phyloP scores from a whole-genome alignment of 2,329 filamentous ascomycete genomes.

The Davidsoniella eucalypti region DNA sequence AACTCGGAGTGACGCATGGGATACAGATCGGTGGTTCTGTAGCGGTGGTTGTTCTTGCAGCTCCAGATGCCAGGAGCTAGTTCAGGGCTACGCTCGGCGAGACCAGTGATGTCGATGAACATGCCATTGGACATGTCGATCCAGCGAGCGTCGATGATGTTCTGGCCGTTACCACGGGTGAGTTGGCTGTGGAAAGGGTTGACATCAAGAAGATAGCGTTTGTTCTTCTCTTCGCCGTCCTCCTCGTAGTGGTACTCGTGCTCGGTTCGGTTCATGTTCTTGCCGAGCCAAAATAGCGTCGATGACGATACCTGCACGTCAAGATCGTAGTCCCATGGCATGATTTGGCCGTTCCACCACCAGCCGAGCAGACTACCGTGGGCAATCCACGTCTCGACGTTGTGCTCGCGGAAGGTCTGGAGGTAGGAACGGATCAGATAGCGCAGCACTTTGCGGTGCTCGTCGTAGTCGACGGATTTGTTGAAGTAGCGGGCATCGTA shows the following conservation, averaged over 20 bases:
- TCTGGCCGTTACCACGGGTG: slow-evolving; percentile 48
- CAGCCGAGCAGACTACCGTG: slow-evolving; percentile 72
- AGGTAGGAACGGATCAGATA: slow-evolving; percentile 63
- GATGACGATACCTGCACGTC: slow-evolving; percentile 60
- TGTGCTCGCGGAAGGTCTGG: slow-evolving; percentile 42
- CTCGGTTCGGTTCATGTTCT: slow-evolving; percentile 51
- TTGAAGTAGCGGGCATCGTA: slow-evolving; percentile 60
- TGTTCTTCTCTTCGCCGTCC: slow-evolving; percentile 26
- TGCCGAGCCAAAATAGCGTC: slow-evolving; percentile 49
- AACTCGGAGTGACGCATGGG: slow-evolving; percentile 59
- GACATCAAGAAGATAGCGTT: slow-evolving; percentile 55
- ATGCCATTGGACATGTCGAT: slow-evolving; percentile 61
- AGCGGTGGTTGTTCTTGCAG: slow-evolving; percentile 68
- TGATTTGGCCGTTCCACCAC: slow-evolving; percentile 71
- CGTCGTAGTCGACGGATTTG: slow-evolving; percentile 44
- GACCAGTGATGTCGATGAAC: slow-evolving; percentile 69
- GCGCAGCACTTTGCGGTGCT: slow-evolving; percentile 47
- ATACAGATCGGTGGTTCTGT: slow-evolving; percentile 54
- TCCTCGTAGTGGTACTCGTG: slow-evolving; percentile 37
- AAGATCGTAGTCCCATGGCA: slow-evolving; percentile 75
- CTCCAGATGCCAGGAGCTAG: slow-evolving; percentile 49
- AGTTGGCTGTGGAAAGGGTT: slow-evolving; percentile 53
- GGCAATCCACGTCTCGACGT: slow-evolving; percentile 70
- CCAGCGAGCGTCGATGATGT: slow-evolving; percentile 74
- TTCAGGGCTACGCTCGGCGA: slow-evolving; percentile 48